Evolutionary conservation across 192 early-diverging fungal species (phyloP).

Genomic region (Obelidium mucronatum): DNA sequence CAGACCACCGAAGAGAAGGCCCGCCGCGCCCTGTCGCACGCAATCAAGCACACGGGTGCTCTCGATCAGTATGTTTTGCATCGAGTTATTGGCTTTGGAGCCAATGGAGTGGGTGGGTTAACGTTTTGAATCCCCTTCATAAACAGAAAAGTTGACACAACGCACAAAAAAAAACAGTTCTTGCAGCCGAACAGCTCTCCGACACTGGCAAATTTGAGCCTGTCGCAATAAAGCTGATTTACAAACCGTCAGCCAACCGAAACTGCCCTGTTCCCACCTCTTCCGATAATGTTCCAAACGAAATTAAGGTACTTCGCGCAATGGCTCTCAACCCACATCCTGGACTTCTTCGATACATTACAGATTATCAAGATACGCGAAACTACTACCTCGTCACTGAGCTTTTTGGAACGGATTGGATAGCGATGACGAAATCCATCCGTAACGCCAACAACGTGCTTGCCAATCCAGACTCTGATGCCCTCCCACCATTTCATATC

Average conservation of each 20-base stretch:
- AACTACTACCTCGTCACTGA: conserved; percentile 18
- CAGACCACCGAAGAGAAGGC: conserved; percentile 13
- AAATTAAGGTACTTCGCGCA: conserved; percentile 10
- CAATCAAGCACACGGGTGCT: not conserved
- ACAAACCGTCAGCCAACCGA: not conserved
- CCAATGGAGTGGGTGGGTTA: conserved; percentile 29
- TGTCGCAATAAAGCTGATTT: conserved; percentile 24
- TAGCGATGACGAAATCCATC: not conserved
- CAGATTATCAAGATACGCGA: not conserved
- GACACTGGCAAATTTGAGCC: not conserved
- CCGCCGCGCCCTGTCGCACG: not conserved
- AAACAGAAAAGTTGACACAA: not conserved
- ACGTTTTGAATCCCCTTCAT: not conserved
- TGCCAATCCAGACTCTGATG: not conserved
- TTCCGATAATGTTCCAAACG: not conserved
- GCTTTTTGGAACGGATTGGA: conserved; percentile 20
- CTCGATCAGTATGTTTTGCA: conserved; percentile 9
- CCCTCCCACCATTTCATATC: not conserved
- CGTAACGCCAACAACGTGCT: not conserved
- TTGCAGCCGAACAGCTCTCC: conserved; percentile 6
- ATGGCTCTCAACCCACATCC: conserved; percentile 14
- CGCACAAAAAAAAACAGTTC: not conserved
- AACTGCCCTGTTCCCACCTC: not conserved
- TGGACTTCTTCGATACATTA: conserved; percentile 20
- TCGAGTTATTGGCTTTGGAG: conserved; percentile 21